phyloP scores from a whole-genome alignment of 192 early-diverging fungal genomes.

The Anaeromyces robustus region DNA sequence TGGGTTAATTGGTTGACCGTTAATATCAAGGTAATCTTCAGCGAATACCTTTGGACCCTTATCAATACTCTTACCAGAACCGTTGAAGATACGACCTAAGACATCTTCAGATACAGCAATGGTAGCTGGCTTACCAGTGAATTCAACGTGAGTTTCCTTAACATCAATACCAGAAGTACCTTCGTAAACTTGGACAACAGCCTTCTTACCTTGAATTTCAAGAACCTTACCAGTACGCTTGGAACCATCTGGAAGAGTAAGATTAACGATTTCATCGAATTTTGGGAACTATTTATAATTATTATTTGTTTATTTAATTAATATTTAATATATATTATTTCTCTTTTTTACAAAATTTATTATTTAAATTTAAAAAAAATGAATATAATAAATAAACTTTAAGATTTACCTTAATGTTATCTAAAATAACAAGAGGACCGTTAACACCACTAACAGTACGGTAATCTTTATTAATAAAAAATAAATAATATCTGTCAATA shows the following conservation, averaged over 20 bases:
- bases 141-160: constrained; percentile 87
- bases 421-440: constrained; percentile 94
- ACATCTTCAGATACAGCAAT: constrained; percentile 99
- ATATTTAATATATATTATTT: not conserved
- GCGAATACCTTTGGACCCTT: constrained; percentile 99
- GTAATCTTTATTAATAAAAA: constrained; percentile 52
- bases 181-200: constrained; percentile 92
- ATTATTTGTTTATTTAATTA: no score
- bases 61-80: constrained; percentile 96
- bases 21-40: constrained; percentile 95
- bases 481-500: no score
- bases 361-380: not conserved
- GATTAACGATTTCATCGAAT: constrained; percentile 91
- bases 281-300: constrained; percentile 58
- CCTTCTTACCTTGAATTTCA: constrained; percentile 90
- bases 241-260: constrained; percentile 92
- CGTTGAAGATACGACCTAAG: constrained; percentile 98
- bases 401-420: constrained; percentile 80
- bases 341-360: not conserved
- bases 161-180: constrained; percentile 93
- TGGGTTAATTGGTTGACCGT: constrained; percentile 97
- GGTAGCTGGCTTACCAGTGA: constrained; percentile 86
- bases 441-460: constrained; percentile 94
- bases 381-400: no score
- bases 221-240: constrained; percentile 91